phyloP scores from a whole-genome alignment of 2,329 filamentous ascomycete genomes.

The Colletotrichum noveboracense region DNA sequence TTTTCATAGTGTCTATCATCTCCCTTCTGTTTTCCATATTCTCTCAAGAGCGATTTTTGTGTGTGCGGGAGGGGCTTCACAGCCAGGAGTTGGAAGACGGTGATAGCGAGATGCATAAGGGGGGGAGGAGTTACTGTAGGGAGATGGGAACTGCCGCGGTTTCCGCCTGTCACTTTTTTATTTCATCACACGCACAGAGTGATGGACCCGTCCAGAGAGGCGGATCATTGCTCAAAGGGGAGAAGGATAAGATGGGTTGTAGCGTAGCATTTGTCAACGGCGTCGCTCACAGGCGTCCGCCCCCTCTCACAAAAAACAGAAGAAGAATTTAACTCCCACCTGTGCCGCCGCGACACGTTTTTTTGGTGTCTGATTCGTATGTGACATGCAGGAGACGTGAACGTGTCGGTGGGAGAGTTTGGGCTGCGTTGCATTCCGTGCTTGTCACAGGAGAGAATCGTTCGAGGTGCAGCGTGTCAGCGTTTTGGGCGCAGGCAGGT shows the following conservation, averaged over 20 bases:
- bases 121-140: neutral
- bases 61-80: neutral
- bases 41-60: neutral
- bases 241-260: neutral
- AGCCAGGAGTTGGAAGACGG: neutral
- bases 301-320: neutral
- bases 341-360: neutral
- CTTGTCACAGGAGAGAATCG: neutral
- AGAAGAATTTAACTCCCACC: neutral
- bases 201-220: neutral
- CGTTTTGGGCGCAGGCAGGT: neutral
- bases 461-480: neutral
- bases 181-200: neutral
- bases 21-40: neutral
- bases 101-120: neutral
- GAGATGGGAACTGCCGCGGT: neutral
- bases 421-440: neutral
- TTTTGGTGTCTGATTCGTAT: neutral
- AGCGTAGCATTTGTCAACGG: constrained; percentile 1
- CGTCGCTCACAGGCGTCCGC: neutral
- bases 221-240: neutral
- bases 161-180: constrained; percentile 5
- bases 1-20: constrained; percentile 12
- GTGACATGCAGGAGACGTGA: neutral
- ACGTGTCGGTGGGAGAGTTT: neutral